Evolutionary conservation across 129 eudicot genomes (phyloP), one percentile per base, ranked within the genome.

Genomic region (Flaveria robusta): DNA sequence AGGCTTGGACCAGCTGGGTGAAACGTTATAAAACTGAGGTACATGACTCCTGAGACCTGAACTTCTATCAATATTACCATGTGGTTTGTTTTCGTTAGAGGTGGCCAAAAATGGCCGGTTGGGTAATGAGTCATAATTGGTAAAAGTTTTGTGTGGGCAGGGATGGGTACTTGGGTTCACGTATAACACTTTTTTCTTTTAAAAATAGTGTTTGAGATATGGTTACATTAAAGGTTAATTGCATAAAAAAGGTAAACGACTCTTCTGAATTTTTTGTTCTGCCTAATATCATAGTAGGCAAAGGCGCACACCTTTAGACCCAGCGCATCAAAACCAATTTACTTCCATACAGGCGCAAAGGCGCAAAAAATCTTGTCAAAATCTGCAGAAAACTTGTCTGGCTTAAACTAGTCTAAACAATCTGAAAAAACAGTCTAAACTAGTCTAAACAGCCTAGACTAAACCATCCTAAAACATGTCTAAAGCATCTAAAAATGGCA

Each of bases 1-100:
- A 88, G 79, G 98, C 98, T 18, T 93, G 98, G 98, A 88, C 91
- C 64, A 85, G 83, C 68, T 93, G 98, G 98, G 84, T 93, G 37
- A 85, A 90, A 71, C 81, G 86, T 22, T 93, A 93, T 79, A 86
- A 85, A 42, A 79, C 85, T 50, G 98, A 93, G 98, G 98, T 92
- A 85, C 52, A 10, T n/a, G 66, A 64, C 77, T 67, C 49, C 49
- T 43, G 11, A 39, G 27, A 34, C 14, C 18, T 39, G 14, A 51
- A 41, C 15, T 72, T 26, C 50, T 23, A 69, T 69, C 3, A 58
- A 14, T 24, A 27, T 58, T 4, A 47, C 43, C 16, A 10, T 23
- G 22, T 29, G 7, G 68, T 27, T 54, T 46, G 54, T 70, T 22
- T 39, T 66, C 19, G 18, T 66, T 15, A 74, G 10, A 15, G 7